phyloP scores from a whole-genome alignment of 208 protist species.

The Acanthamoeba sp. region DNA sequence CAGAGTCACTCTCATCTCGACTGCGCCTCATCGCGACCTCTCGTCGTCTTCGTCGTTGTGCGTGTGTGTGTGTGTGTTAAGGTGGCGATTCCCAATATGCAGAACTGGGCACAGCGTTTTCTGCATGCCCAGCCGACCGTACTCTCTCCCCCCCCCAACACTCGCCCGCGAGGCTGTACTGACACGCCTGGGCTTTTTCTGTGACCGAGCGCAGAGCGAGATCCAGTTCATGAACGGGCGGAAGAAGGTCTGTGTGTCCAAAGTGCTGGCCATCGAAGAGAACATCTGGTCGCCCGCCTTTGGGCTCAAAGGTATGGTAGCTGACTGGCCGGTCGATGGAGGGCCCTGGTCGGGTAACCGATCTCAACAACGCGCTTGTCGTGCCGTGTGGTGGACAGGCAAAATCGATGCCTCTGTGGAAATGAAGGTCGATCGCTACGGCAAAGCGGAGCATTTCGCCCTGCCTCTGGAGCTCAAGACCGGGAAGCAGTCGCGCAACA shows the following conservation, averaged over 20 bases:
- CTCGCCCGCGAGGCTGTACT: neutral
- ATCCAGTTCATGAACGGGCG: conserved; percentile 11
- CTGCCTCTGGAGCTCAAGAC: conserved; percentile 85
- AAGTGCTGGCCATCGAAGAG: conserved; percentile 84
- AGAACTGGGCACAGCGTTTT: conserved; percentile 59
- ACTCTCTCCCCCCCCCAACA: neutral
- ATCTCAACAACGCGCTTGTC: neutral
- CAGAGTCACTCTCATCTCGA: neutral
- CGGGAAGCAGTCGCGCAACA: conserved; percentile 73
- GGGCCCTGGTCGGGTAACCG: too few species aligned
- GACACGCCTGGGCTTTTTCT: neutral
- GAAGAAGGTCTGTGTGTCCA: conserved; percentile 77
- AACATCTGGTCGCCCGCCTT: conserved; percentile 86
- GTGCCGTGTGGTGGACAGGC: neutral
- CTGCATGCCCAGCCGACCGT: conserved; percentile 15
- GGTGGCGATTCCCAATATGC: conserved; percentile 61
- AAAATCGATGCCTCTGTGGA: conserved; percentile 83
- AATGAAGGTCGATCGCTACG: conserved; percentile 66
- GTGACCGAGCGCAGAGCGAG: neutral
- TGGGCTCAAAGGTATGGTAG: conserved; percentile 85
- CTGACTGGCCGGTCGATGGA: too few species aligned
- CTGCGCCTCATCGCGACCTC: too few species aligned
- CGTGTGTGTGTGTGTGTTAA: neutral
- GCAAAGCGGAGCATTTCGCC: conserved; percentile 2
- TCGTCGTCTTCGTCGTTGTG: neutral